These are phyloP conservation scores for Saccharomyces paradoxus DNA, from an alignment of 805 yeast species.

Conservation along the genomic window DNA sequence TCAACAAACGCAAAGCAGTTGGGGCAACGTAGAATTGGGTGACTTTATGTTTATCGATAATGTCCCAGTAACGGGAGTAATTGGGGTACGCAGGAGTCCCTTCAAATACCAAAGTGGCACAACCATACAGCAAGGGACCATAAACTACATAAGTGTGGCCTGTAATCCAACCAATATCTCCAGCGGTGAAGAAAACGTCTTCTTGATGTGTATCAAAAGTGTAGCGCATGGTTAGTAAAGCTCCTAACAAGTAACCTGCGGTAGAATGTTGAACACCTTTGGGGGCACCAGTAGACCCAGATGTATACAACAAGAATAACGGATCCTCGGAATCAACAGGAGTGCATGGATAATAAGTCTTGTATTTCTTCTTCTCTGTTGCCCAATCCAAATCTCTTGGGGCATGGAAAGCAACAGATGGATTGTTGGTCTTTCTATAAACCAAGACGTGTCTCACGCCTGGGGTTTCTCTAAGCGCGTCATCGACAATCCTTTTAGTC, in stretches of 20 bases:
- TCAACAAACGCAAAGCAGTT: slow-evolving; percentile 68
- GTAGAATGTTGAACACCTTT: slow-evolving; percentile 80
- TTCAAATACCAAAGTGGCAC: slow-evolving; percentile 73
- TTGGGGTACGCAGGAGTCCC: slow-evolving; percentile 85
- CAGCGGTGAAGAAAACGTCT: slow-evolving; percentile 76
- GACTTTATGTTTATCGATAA: slow-evolving; percentile 60
- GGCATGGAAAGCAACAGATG: slow-evolving; percentile 37
- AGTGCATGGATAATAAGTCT: slow-evolving; percentile 64
- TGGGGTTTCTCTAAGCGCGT: slow-evolving; percentile 61
- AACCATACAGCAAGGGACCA: slow-evolving; percentile 72
- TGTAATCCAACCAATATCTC: slow-evolving; percentile 88
- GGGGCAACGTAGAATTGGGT: slow-evolving; percentile 82
- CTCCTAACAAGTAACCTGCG: slow-evolving; percentile 71
- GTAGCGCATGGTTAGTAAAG: slow-evolving; percentile 64
- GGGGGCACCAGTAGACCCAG: slow-evolving; percentile 85
- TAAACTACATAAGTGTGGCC: slow-evolving; percentile 80
- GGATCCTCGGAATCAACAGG: slow-evolving; percentile 78
- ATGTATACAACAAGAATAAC: slow-evolving; percentile 69
- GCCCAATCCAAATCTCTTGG: slow-evolving; percentile 71
- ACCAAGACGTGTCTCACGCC: slow-evolving; percentile 63
- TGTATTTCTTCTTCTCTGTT: slow-evolving; percentile 55
- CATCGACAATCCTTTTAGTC: slow-evolving; percentile 77
- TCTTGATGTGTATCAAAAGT: slow-evolving; percentile 68
- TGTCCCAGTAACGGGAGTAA: slow-evolving; percentile 73
- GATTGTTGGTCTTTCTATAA: slow-evolving; percentile 63